Base-by-base conservation (phyloP, 2,329 filamentous ascomycete genomes). In the Dactylellina parvicollis region DNA sequence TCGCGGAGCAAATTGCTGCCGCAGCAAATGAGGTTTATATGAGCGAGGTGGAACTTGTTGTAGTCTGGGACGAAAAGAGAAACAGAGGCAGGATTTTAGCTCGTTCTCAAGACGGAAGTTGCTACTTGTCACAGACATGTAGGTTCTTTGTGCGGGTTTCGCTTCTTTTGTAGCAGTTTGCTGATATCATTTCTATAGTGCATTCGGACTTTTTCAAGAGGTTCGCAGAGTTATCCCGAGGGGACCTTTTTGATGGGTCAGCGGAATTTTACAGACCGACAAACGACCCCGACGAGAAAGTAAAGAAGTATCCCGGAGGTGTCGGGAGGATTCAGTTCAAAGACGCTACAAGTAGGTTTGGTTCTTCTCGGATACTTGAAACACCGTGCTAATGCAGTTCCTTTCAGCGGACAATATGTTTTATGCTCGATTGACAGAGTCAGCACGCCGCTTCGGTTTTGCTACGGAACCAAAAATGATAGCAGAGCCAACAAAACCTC, bases 251-350 rank as follows among this genome's bases (percentile, higher is more conserved):
- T 42, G 24, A 60, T 44, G 70, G 70, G 24, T 60, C 70, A 5
- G 70, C 70, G 8, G 70, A 74, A 38, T 61, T 69, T 18, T 73
- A 67, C 14, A 38, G 57, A 16, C 70, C 60, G 16, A 60, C 69
- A 28, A 49, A 47, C 5, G 40, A 34, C 9, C 34, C 30, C 3
- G 32, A 50, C n/a, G 49, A 64, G 42, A 61, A 55, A 47, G 56
- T 69, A 18, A 61, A 69, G 20, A 74, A 69, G 10, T 54, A 57
- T 36, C 70, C 70, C 16, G 56, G 47, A 24, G 70, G 70, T 3
- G 70, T 74, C 18, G 62, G 70, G 16, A 54, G 70, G 5, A 62
- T 74, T 22, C 55, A 74, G 38, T 74, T 74, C 42, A 55, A 69
- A 28, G 64, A 74, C 32, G 44, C 55, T 32, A 55, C 42, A 20